phyloP scores from a whole-genome alignment of 768 basidiomycete genomes.

The Mycena rebaudengoi region DNA sequence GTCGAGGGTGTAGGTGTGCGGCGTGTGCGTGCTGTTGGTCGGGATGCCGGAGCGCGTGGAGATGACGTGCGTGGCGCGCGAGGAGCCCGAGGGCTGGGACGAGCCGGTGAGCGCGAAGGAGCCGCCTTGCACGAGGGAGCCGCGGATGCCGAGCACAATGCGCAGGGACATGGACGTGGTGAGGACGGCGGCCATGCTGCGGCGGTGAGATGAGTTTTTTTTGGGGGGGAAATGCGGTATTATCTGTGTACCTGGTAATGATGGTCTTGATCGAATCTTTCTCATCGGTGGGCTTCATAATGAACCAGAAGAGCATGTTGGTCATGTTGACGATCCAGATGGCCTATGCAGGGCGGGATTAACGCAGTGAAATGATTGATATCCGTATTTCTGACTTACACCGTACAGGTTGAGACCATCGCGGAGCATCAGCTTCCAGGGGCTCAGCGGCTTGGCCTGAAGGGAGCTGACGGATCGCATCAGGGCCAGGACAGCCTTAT shows the following conservation, averaged over 20 bases:
- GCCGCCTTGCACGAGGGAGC: slow-evolving; percentile 76
- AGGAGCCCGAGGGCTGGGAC: slow-evolving; percentile 49
- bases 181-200: slow-evolving; percentile 83
- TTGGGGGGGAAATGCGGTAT: no score
- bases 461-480: slow-evolving; percentile 67
- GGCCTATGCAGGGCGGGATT: slow-evolving; percentile 47
- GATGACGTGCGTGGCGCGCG: slow-evolving; percentile 61
- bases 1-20: slow-evolving; percentile 62
- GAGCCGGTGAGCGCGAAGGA: slow-evolving; percentile 67
- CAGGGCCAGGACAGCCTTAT: slow-evolving; percentile 67
- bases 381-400: slow-evolving; percentile 57
- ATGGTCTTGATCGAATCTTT: slow-evolving; percentile 82
- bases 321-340: slow-evolving; percentile 83
- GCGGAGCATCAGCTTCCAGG: slow-evolving; percentile 91
- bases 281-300: slow-evolving; percentile 69
- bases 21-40: slow-evolving; percentile 44
- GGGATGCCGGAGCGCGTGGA: slow-evolving; percentile 52
- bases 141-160: slow-evolving; percentile 84
- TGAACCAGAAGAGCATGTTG: slow-evolving; percentile 91
- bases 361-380: not conserved
- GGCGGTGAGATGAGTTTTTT: no score
- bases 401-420: slow-evolving; percentile 89
- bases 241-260: slow-evolving; percentile 64
- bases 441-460: slow-evolving; percentile 61
- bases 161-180: slow-evolving; percentile 90